These are phyloP conservation scores for Fusarium verrucosum DNA, from an alignment of 2,329 filamentous ascomycete species.

Conservation along the genomic window DNA sequence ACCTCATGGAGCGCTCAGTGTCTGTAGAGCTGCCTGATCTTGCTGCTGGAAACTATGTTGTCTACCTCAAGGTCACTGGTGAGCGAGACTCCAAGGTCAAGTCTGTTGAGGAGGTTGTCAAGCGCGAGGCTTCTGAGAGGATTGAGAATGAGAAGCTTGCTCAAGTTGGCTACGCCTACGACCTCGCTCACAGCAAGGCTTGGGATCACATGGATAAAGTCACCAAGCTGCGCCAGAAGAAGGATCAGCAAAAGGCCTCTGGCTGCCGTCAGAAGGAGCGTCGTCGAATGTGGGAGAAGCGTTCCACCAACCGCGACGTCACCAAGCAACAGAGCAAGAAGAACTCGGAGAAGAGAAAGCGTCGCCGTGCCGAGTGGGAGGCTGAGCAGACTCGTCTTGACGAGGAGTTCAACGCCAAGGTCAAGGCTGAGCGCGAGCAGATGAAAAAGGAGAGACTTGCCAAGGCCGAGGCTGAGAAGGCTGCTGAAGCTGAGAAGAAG, in stretches of 20 bases:
- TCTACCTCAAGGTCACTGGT: slow-evolving; percentile 65
- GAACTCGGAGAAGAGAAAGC: slow-evolving; percentile 50
- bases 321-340: slow-evolving; percentile 54
- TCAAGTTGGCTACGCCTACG: slow-evolving; percentile 66
- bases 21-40: slow-evolving; percentile 66
- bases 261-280: slow-evolving; percentile 57
- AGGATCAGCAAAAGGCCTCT: slow-evolving; percentile 60
- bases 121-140: slow-evolving; percentile 58
- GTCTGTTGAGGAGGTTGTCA: slow-evolving; percentile 66
- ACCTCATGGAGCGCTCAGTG: slow-evolving; percentile 66
- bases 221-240: slow-evolving; percentile 59
- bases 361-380: slow-evolving; percentile 43
- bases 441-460: slow-evolving; percentile 33
- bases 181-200: slow-evolving; percentile 68
- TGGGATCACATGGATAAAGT: slow-evolving; percentile 61
- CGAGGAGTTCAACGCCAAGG: slow-evolving; percentile 45
- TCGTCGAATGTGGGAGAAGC: slow-evolving; percentile 60
- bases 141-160: slow-evolving; percentile 66
- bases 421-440: slow-evolving; percentile 27
- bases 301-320: slow-evolving; percentile 56
- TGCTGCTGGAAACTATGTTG: slow-evolving; percentile 64
- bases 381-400: slow-evolving; percentile 42
- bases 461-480: slow-evolving; percentile 24
- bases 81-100: slow-evolving; percentile 54
- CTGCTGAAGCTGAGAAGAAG: slow-evolving; percentile 33